phyloP scores from a whole-genome alignment of 148 eudicot genomes.

The Oxyria digyna region DNA sequence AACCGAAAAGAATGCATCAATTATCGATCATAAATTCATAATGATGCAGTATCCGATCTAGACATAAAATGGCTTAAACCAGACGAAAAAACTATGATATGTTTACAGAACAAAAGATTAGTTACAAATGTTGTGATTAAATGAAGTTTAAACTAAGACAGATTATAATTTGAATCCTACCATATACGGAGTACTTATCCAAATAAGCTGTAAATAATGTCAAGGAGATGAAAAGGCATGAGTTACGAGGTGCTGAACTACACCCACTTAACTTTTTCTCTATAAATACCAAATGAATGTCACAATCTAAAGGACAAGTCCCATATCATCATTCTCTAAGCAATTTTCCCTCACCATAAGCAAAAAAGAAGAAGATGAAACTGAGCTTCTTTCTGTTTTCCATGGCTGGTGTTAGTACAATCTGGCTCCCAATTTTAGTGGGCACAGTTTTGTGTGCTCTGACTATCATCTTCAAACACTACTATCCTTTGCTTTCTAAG shows the following conservation, averaged over 20 bases:
- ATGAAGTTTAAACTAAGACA: background rate
- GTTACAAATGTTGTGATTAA: background rate
- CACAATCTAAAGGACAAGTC: background rate
- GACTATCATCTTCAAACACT: conserved; percentile 32
- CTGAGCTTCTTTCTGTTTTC: background rate
- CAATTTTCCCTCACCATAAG: background rate
- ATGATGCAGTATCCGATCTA: too few species aligned
- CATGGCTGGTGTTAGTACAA: background rate
- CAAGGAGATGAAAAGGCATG: background rate
- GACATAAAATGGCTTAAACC: too few species aligned
- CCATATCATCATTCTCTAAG: background rate
- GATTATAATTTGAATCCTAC: background rate
- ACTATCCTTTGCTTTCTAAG: conserved; percentile 32
- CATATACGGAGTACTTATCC: background rate
- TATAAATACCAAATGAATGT: background rate
- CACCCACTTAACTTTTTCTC: background rate
- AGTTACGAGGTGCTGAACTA: background rate
- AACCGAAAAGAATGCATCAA: too few species aligned
- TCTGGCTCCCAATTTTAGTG: conserved; percentile 8
- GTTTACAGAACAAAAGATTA: too few species aligned
- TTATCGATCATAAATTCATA: too few species aligned
- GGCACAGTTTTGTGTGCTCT: conserved; percentile 16
- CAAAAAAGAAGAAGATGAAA: background rate
- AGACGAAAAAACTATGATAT: too few species aligned
- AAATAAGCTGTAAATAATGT: background rate